Base-by-base conservation (phyloP, 495 filamentous ascomycete genomes). In the Aspergillus coremiiformis region DNA sequence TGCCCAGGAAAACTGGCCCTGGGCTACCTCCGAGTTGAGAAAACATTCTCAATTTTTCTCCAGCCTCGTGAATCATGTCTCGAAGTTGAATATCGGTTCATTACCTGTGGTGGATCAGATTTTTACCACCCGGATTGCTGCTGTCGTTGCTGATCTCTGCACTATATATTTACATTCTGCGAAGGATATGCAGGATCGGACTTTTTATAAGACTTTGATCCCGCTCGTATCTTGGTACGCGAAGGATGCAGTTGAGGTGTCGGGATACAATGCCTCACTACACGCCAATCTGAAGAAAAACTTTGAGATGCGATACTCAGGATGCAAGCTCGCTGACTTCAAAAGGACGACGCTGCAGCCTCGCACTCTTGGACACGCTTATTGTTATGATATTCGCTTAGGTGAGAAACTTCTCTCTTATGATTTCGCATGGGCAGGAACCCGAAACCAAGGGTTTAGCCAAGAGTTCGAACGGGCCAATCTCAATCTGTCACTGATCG, bases 1-100 rank as follows among this genome's bases (percentile, higher is more conserved):
- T 4, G 86, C 90, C 10, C 89, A 92, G 66, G 91, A 95, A 66
- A 84, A 85, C 59, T 96, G 90, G 91, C 87, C 89, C 9, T 92
- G 93, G 85, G 87, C 87, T 7, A 89, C 90, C 49, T 81, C 84
- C 27, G 79, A 84, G 27, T 66, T 95, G 17, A 82, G 84, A 44
- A 84, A 83, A 49, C 87, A 96, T 62, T 68, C 77, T 22, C 70
- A 68, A 6, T 95, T 95, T 56, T 75, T 96, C 43, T 69, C 71
- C 12, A 73, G 78, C 49, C 77, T 96, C 21, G 78, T 85, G 11
- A 75, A 75, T 21, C 88, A 85, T 62, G 80, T 90, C 22, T 82
- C 82, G 17, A 77, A 78, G 29, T 61, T 92, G 44, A 68, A 73
- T 20, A 79, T 64, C 59, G 78, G 60, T 56, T 78, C 47, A 43